Conservation (phyloP, 352 stramenopile species). For the Globisporangium radiosum region DNA sequence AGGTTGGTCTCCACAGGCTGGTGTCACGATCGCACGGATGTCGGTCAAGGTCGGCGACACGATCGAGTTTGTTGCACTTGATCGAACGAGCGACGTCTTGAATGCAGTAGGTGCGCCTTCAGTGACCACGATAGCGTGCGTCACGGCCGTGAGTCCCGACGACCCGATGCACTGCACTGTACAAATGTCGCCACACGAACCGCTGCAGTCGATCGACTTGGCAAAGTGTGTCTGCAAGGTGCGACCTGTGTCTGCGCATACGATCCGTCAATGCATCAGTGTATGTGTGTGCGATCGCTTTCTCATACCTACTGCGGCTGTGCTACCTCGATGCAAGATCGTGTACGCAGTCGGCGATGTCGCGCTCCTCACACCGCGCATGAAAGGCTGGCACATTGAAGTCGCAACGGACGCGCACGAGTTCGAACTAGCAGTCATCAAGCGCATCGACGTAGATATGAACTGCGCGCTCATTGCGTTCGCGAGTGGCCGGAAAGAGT, state of each 20-base stretch:
- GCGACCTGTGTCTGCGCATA: not conserved
- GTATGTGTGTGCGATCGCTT: not conserved
- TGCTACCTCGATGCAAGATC: slow-evolving; percentile 13
- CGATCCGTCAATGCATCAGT: not conserved
- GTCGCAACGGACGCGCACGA: slow-evolving; percentile 19
- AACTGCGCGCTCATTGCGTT: slow-evolving; percentile 53
- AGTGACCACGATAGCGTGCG: slow-evolving; percentile 14
- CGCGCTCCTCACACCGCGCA: slow-evolving; percentile 17
- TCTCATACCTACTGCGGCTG: not conserved
- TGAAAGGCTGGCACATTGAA: slow-evolving; percentile 45
- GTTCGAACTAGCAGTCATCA: slow-evolving; percentile 25
- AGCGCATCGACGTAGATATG: slow-evolving; percentile 41
- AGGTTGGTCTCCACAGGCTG: no score
- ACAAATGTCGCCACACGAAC: slow-evolving; percentile 36
- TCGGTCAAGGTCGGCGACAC: slow-evolving; percentile 36
- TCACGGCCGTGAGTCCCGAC: slow-evolving; percentile 26
- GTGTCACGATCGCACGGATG: not conserved
- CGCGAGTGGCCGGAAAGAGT: slow-evolving; percentile 37
- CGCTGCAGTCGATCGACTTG: slow-evolving; percentile 31
- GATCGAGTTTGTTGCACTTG: slow-evolving; percentile 29
- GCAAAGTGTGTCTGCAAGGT: slow-evolving; percentile 28
- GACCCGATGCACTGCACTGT: slow-evolving; percentile 20
- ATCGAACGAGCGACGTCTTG: not conserved
- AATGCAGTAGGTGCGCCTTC: not conserved
- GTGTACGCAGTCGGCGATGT: slow-evolving; percentile 39